Conservation (phyloP, 345 rosid species). For the Mallotus nudiflorus region DNA sequence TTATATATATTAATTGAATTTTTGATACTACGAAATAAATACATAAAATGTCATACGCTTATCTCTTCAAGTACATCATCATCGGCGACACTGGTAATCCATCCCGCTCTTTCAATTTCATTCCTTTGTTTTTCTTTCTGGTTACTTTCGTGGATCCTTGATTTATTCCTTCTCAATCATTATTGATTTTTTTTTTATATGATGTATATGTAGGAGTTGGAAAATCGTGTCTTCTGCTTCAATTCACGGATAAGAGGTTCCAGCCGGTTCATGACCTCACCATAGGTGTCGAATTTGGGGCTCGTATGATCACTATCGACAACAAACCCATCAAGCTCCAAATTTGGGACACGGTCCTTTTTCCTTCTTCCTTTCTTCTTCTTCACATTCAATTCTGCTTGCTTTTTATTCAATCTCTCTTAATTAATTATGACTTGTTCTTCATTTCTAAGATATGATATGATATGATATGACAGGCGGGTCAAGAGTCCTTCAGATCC, state of each 20-base stretch:
- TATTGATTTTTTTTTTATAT: no score
- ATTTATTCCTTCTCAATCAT: no score
- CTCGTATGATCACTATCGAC: conserved; percentile 92
- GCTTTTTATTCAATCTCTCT: not conserved
- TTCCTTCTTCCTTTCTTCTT: not conserved
- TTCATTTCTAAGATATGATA: no score
- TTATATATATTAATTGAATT: no score
- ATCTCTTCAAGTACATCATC: conserved; percentile 96
- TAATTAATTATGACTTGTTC: not conserved
- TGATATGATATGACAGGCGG: conserved; percentile 60
- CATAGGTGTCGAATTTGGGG: conserved; percentile 94
- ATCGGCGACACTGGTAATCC: conserved; percentile 87
- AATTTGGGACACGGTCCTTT: conserved; percentile 93
- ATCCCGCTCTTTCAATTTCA: not conserved
- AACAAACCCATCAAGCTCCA: conserved; percentile 94
- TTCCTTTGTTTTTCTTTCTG: not conserved
- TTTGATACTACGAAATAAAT: not conserved
- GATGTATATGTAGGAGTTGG: conserved; percentile 63
- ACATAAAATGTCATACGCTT: conserved; percentile 75
- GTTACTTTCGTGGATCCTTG: not conserved
- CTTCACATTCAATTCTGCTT: not conserved
- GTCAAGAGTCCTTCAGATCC: conserved; percentile 98
- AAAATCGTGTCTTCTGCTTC: conserved; percentile 93
- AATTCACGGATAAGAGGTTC: conserved; percentile 97
- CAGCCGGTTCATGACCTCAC: conserved; percentile 97